Percentiles rank a stretch among this genome's conserved stretches.
Conservation (phyloP, 202 grass and related monocot species). For the Carex arenaria region DNA sequence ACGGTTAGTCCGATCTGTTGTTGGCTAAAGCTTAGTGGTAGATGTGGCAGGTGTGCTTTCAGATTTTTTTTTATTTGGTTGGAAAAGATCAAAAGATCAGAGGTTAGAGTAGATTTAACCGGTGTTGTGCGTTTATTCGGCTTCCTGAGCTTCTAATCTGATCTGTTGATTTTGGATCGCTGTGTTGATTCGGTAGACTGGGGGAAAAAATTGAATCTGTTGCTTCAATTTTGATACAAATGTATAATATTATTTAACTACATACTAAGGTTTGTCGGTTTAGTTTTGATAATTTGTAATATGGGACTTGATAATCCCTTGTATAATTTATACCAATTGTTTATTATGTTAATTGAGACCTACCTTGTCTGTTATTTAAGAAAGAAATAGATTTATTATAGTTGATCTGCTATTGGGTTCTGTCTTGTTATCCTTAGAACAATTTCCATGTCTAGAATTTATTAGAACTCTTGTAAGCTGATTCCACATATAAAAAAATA, state of each 20-base stretch:
- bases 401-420: background rate
- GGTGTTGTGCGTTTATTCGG: background rate
- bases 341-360: background rate
- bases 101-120: background rate
- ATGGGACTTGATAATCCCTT: background rate
- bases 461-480: background rate
- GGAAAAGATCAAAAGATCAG: background rate
- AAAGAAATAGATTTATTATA: background rate
- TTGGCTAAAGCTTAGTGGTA: background rate
- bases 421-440: background rate
- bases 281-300: background rate
- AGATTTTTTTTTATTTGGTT: background rate
- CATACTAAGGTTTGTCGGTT: background rate
- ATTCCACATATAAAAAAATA: background rate
- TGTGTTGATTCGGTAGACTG: background rate
- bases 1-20: background rate
- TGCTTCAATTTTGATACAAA: background rate
- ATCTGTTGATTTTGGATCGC: background rate
- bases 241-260: background rate
- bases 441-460: background rate
- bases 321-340: background rate
- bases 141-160: background rate
- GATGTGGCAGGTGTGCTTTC: background rate
- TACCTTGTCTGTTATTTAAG: too few relatives aligned
- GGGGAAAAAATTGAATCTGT: background rate